Evolutionary conservation across 306 rosid species (phyloP).

Genomic region (Castanea mollissima): DNA sequence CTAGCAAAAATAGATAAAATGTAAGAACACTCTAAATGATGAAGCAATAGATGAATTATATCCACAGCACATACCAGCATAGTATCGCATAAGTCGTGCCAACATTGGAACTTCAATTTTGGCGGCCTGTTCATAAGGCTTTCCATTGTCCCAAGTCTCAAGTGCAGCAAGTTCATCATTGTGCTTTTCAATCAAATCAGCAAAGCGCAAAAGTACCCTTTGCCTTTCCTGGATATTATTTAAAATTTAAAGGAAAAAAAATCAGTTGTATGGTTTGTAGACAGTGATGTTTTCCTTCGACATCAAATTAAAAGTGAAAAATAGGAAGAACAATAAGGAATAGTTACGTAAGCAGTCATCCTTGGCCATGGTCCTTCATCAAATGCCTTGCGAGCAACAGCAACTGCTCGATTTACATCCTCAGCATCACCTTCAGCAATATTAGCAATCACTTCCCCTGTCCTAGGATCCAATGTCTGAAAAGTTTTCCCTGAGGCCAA

Average conservation of each 20-base stretch:
- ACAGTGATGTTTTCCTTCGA: not conserved
- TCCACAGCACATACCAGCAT: slow-evolving; percentile 59
- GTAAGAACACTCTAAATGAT: not conserved
- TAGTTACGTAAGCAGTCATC: slow-evolving; percentile 79
- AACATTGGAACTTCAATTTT: slow-evolving; percentile 68
- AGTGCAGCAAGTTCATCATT: slow-evolving; percentile 76
- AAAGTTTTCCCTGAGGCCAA: slow-evolving; percentile 66
- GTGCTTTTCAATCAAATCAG: slow-evolving; percentile 78
- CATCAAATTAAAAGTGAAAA: not conserved
- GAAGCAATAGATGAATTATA: not conserved
- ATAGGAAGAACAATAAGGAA: not conserved
- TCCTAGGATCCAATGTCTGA: slow-evolving; percentile 80
- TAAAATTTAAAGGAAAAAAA: not conserved
- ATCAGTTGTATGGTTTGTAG: not conserved
- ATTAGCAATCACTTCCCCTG: slow-evolving; percentile 82
- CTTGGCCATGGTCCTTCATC: slow-evolving; percentile 95
- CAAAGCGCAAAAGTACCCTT: slow-evolving; percentile 60
- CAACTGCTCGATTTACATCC: slow-evolving; percentile 82
- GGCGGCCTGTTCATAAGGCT: slow-evolving; percentile 78
- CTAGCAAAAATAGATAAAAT: not conserved
- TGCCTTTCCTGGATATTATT: slow-evolving; percentile 61
- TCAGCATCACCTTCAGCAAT: slow-evolving; percentile 81
- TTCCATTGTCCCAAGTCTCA: slow-evolving; percentile 95
- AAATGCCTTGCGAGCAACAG: slow-evolving; percentile 86
- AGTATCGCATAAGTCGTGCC: slow-evolving; percentile 66